Evolutionary conservation across 78 protist species (phyloP).

Genomic region (Dictyostelium intermedium): DNA sequence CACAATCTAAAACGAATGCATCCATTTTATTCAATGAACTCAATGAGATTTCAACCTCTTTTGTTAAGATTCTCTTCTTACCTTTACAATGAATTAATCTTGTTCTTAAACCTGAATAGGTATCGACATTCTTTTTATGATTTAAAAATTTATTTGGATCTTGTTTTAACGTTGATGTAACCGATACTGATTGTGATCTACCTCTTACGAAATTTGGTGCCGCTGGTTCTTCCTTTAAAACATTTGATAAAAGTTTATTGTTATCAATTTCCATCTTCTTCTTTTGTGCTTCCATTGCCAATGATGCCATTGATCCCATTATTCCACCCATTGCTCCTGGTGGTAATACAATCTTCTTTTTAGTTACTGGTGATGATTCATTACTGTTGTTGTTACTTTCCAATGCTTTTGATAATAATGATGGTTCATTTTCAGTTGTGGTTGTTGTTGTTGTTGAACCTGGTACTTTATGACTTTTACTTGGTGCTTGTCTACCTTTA

Average conservation of each 20-base stretch:
- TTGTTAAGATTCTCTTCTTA: slow-evolving; percentile 50
- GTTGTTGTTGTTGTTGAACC: neutral
- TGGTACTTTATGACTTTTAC: slow-evolving; percentile 3
- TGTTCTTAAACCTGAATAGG: slow-evolving; percentile 31
- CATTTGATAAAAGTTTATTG: neutral
- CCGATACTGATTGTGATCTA: slow-evolving; percentile 61
- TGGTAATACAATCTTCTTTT: slow-evolving; percentile 21
- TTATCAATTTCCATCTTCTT: slow-evolving; percentile 45
- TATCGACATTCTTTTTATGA: slow-evolving; percentile 51
- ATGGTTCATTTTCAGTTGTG: neutral
- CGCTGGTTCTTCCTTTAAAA: neutral
- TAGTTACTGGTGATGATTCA: neutral
- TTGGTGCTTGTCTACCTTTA: slow-evolving; percentile 40
- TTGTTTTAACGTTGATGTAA: slow-evolving; percentile 37
- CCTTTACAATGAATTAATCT: slow-evolving; percentile 68
- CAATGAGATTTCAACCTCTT: slow-evolving; percentile 44
- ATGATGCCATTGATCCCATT: slow-evolving; percentile 62
- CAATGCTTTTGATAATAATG: slow-evolving; percentile 48
- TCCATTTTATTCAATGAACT: slow-evolving; percentile 36
- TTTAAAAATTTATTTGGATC: slow-evolving; percentile 45
- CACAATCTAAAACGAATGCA: slow-evolving; percentile 61
- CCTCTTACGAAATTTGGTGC: slow-evolving; percentile 58
- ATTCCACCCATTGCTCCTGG: slow-evolving; percentile 30
- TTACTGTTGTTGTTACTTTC: neutral
- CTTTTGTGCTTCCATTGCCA: slow-evolving; percentile 66